phyloP scores from a whole-genome alignment of 2,329 filamentous ascomycete species.

The Clonostachys chloroleuca region DNA sequence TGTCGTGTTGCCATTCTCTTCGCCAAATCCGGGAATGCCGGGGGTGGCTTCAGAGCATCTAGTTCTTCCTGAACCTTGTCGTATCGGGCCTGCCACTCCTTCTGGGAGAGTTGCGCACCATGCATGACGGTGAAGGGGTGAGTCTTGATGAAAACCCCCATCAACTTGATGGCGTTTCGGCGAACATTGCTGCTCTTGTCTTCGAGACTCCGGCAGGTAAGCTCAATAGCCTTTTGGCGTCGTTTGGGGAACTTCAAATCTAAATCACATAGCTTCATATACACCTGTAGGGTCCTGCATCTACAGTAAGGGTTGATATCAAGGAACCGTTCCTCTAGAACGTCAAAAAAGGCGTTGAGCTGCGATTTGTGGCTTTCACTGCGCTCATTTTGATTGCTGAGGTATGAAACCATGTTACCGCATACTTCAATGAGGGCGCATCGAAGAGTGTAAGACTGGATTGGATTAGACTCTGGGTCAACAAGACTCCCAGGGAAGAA shows the following conservation, averaged over 20 bases:
- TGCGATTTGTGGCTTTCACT: conserved; percentile 92
- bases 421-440: conserved; percentile 96
- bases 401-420: conserved; percentile 86
- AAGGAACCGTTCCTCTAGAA: conserved; percentile 91
- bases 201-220: conserved; percentile 84
- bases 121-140: conserved; percentile 94
- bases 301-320: conserved; percentile 97
- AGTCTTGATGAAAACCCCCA: conserved; percentile 84
- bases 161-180: conserved; percentile 88
- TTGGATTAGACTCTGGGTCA: conserved; percentile 11
- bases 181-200: conserved; percentile 98
- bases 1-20: conserved; percentile 50
- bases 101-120: conserved; percentile 76
- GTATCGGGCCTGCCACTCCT: conserved; percentile 80
- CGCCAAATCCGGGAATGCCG: conserved; percentile 54
- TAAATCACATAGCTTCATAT: conserved; percentile 86
- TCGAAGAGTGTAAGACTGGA: conserved; percentile 81
- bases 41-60: conserved; percentile 77
- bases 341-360: conserved; percentile 94
- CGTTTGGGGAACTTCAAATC: conserved; percentile 94
- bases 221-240: conserved; percentile 79
- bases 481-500: neutral
- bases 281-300: conserved; percentile 88
- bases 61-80: conserved; percentile 82
- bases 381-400: conserved; percentile 87